These are phyloP conservation scores for Cadophora luteo-olivacea DNA, from an alignment of 2,329 filamentous ascomycete species.

Conservation along the genomic window DNA sequence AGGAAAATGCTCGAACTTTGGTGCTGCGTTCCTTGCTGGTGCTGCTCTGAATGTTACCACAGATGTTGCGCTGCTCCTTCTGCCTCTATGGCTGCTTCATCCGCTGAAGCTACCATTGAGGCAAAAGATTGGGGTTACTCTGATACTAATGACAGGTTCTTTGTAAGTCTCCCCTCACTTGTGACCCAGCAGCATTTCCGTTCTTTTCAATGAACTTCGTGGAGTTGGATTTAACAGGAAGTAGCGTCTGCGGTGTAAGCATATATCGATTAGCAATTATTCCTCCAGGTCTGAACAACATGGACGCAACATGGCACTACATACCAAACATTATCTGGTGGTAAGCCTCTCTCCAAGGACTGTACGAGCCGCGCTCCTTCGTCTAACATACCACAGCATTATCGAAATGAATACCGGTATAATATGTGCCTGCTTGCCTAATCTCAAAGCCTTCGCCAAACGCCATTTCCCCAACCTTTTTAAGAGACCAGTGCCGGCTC, in stretches of 20 bases:
- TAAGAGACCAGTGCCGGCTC: not conserved
- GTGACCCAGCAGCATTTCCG: no score
- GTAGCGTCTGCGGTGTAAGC: slow-evolving; percentile 18
- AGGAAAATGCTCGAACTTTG: slow-evolving; percentile 6
- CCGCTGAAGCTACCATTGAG: slow-evolving; percentile 3
- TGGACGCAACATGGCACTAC: slow-evolving; percentile 18
- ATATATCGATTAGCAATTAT: slow-evolving; percentile 20
- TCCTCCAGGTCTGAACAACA: not conserved
- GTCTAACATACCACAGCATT: not conserved
- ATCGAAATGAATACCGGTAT: slow-evolving; percentile 23
- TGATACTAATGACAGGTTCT: slow-evolving; percentile 18
- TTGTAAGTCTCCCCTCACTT: slow-evolving; percentile 14
- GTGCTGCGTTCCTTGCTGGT: slow-evolving; percentile 10
- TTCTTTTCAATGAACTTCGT: not conserved
- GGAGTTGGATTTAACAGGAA: not conserved
- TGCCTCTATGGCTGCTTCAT: slow-evolving; percentile 16
- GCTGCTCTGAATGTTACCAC: slow-evolving; percentile 20
- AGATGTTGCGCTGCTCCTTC: slow-evolving; percentile 14
- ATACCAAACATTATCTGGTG: slow-evolving; percentile 13
- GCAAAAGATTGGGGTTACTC: slow-evolving; percentile 18
- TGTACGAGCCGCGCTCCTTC: not conserved
- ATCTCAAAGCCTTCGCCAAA: slow-evolving; percentile 13
- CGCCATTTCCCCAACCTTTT: slow-evolving; percentile 6
- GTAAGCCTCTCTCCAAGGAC: not conserved
- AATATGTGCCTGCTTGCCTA: slow-evolving; percentile 19